Percentiles rank a stretch among this genome's conserved stretches.
Conservation (phyloP, 108 stramenopile species). For the Cyclotella cryptica region DNA sequence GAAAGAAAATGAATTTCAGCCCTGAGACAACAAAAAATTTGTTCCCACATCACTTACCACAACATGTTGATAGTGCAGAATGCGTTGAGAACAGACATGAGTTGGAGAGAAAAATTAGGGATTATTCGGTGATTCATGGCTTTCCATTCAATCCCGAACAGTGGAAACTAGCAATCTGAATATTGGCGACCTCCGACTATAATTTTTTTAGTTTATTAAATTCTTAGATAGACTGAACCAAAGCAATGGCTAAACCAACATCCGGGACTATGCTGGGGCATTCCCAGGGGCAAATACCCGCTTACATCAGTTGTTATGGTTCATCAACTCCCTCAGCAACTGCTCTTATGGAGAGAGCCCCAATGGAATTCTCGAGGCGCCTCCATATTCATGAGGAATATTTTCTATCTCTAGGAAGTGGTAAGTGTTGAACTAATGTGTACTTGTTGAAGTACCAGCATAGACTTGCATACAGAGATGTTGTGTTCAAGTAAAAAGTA, state of each 20-base stretch:
- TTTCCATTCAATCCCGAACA: neutral
- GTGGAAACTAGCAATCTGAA: neutral
- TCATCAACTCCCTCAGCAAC: constrained; percentile 49
- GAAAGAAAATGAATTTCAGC: constrained; percentile 19
- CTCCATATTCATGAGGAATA: constrained; percentile 78
- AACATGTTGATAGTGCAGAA: constrained; percentile 30
- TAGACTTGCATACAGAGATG: too few species aligned
- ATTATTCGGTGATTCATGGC: neutral
- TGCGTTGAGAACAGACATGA: constrained; percentile 4
- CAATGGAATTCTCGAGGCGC: constrained; percentile 57
- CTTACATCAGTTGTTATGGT: constrained; percentile 60
- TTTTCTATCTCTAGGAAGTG: too few species aligned
- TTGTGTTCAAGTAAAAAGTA: too few species aligned
- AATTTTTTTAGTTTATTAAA: too few species aligned
- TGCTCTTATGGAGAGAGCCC: constrained; percentile 70
- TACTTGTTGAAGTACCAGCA: too few species aligned
- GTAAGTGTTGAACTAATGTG: too few species aligned
- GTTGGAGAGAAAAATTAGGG: constrained; percentile 5
- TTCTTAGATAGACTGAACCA: neutral
- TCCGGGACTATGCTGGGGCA: neutral
- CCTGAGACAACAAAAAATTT: neutral
- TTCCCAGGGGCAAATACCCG: constrained; percentile 12
- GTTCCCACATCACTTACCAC: constrained; percentile 9
- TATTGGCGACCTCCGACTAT: too few species aligned
- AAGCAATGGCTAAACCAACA: neutral